Evolutionary conservation across 2,329 filamentous ascomycete genomes (phyloP).

Genomic region (Raffaelea deltoideospora): DNA sequence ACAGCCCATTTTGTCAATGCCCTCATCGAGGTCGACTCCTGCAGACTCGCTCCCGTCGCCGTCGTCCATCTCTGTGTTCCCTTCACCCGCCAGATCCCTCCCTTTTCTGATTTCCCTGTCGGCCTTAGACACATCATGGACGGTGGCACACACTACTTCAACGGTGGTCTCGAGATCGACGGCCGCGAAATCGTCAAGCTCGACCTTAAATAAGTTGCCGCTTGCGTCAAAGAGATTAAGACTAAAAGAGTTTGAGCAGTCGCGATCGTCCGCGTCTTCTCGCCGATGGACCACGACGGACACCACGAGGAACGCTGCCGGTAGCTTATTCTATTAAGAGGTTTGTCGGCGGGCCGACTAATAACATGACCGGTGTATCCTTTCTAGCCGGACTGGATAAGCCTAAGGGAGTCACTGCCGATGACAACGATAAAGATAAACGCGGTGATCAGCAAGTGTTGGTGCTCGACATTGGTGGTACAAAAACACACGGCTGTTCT

Average conservation of each 20-base stretch:
- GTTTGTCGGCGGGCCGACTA: slow-evolving; percentile 20
- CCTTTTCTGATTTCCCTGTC: slow-evolving; percentile 22
- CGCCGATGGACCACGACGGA: slow-evolving; percentile 37
- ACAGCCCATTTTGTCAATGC: slow-evolving; percentile 13
- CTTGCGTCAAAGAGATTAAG: slow-evolving; percentile 9
- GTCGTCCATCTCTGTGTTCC: slow-evolving; percentile 16
- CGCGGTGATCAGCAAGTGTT: too few species aligned
- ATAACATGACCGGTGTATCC: slow-evolving; percentile 31
- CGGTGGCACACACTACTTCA: slow-evolving; percentile 29
- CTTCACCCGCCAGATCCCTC: slow-evolving; percentile 23
- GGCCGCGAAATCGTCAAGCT: slow-evolving; percentile 29
- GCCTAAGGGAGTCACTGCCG: neutral
- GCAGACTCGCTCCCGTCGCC: slow-evolving; percentile 14
- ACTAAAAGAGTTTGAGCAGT: slow-evolving; percentile 21
- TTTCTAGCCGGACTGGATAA: slow-evolving; percentile 18
- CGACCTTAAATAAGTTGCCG: slow-evolving; percentile 20
- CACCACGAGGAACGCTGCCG: slow-evolving; percentile 35
- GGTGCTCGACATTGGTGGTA: slow-evolving; percentile 39
- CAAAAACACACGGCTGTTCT: slow-evolving; percentile 35
- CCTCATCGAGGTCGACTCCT: slow-evolving; percentile 11
- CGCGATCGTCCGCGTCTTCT: slow-evolving; percentile 42
- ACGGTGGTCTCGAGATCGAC: slow-evolving; percentile 38
- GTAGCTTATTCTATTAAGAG: slow-evolving; percentile 32
- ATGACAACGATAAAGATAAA: too few species aligned
- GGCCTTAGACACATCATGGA: slow-evolving; percentile 24